Percentiles rank a stretch among this genome's conserved stretches.
Evolutionary conservation across 768 basidiomycete genomes (phyloP).

Genomic region (Russula emetica): DNA sequence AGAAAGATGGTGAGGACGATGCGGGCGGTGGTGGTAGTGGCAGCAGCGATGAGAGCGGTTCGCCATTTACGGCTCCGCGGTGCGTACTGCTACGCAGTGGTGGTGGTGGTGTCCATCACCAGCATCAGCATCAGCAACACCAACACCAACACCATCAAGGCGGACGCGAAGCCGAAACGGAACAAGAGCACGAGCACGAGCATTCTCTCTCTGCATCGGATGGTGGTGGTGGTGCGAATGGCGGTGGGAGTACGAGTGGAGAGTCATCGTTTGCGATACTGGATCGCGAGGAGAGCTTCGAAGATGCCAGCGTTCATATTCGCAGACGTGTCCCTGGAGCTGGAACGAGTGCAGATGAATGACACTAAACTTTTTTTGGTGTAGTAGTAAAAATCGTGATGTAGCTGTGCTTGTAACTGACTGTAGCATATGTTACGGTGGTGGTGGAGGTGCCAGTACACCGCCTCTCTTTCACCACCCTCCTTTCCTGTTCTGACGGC

Average conservation of each 20-base stretch:
- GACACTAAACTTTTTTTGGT: not conserved
- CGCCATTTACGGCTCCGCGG: too few species aligned
- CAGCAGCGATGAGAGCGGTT: not conserved
- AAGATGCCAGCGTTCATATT: conserved; percentile 21
- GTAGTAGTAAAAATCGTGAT: not conserved
- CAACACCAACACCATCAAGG: not conserved
- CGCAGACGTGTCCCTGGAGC: conserved; percentile 22
- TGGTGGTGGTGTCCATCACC: not conserved
- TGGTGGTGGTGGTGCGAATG: not conserved
- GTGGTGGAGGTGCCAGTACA: not conserved
- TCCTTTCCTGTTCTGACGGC: not conserved
- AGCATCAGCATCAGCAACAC: not conserved
- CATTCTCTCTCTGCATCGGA: conserved; percentile 8
- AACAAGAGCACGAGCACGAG: not conserved
- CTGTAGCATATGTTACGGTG: not conserved
- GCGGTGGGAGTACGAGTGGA: conserved; percentile 23
- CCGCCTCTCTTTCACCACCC: not conserved
- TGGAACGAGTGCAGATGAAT: conserved; percentile 4
- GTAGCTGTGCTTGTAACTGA: conserved; percentile 1
- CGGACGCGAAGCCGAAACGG: not conserved
- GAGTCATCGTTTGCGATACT: conserved; percentile 37
- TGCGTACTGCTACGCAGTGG: too few species aligned
- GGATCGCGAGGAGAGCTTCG: conserved; percentile 28
- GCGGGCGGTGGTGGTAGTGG: not conserved
- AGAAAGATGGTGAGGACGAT: conserved; percentile 11